Evolutionary conservation across 495 filamentous ascomycete species (phyloP).

Genomic region (Neurospora sp.): DNA sequence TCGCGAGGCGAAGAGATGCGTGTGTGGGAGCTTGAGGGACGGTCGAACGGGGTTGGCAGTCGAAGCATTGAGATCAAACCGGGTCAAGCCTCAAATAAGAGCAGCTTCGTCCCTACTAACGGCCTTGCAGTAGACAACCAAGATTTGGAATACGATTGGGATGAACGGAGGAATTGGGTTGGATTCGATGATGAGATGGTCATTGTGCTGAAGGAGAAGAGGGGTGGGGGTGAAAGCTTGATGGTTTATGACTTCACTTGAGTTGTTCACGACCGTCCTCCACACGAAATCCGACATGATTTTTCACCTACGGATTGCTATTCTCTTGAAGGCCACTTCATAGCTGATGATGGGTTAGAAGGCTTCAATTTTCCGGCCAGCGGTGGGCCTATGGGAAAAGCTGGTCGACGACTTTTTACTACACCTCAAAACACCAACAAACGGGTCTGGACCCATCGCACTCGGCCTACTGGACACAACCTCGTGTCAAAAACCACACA

Average conservation of each 20-base stretch:
- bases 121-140: background rate
- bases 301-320: background rate
- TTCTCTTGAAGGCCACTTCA: background rate
- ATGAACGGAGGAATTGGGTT: slow-evolving; percentile 51
- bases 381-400: background rate
- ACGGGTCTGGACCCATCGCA: background rate
- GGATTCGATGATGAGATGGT: slow-evolving; percentile 94
- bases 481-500: background rate
- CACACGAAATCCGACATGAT: background rate
- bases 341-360: background rate
- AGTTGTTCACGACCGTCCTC: background rate
- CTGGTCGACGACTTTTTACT: background rate
- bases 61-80: slow-evolving; percentile 35
- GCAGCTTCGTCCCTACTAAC: slow-evolving; percentile 2
- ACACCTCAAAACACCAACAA: background rate
- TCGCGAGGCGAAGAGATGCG: slow-evolving; percentile 74
- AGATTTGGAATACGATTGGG: slow-evolving; percentile 6
- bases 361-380: background rate
- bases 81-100: slow-evolving; percentile 21
- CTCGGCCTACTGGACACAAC: background rate
- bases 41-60: slow-evolving; percentile 30
- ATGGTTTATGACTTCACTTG: slow-evolving; percentile 90
- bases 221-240: slow-evolving; percentile 56
- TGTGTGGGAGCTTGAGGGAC: slow-evolving; percentile 87
- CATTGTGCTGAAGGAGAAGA: slow-evolving; percentile 67